These are phyloP conservation scores for Colletotrichum shisoi DNA, from an alignment of 2,329 filamentous ascomycete genomes.

Conservation along the genomic window DNA sequence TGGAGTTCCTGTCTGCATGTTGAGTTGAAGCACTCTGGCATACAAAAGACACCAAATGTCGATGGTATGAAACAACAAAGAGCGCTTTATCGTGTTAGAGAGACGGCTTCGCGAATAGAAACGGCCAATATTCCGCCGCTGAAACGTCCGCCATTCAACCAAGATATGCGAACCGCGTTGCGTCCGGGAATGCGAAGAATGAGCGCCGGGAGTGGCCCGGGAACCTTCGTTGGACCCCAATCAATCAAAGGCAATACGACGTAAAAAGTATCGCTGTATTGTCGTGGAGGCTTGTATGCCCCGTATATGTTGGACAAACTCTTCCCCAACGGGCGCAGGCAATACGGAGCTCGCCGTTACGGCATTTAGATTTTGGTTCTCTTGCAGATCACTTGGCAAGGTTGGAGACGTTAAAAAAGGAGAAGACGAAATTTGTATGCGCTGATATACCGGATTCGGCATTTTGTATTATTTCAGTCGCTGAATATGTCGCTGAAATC, in stretches of 20 bases:
- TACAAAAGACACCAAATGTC: background rate
- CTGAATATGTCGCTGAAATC: conserved; percentile 23
- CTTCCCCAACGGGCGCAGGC: no score
- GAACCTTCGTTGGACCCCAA: no score
- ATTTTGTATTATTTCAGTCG: conserved; percentile 12
- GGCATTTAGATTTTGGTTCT: background rate
- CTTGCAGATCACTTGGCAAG: background rate
- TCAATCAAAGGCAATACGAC: no score
- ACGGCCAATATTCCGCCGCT: background rate
- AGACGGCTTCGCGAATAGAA: background rate
- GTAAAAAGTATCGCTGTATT: no score
- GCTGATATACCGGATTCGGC: conserved; percentile 7
- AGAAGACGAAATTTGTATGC: background rate
- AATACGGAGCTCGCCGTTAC: background rate
- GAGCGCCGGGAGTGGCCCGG: no score
- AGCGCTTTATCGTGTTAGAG: background rate
- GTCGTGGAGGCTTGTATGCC: no score
- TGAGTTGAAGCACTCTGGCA: background rate
- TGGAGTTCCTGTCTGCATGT: background rate
- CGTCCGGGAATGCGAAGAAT: no score
- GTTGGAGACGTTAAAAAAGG: background rate
- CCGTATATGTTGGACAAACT: no score
- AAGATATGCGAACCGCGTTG: background rate
- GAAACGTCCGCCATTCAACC: background rate
- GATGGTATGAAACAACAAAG: background rate